A percentile compares a stretch with the other conserved stretches of the same genome.
These are phyloP conservation scores for Cetradonia linearis DNA, from an alignment of 495 filamentous ascomycete genomes.

Conservation along the genomic window DNA sequence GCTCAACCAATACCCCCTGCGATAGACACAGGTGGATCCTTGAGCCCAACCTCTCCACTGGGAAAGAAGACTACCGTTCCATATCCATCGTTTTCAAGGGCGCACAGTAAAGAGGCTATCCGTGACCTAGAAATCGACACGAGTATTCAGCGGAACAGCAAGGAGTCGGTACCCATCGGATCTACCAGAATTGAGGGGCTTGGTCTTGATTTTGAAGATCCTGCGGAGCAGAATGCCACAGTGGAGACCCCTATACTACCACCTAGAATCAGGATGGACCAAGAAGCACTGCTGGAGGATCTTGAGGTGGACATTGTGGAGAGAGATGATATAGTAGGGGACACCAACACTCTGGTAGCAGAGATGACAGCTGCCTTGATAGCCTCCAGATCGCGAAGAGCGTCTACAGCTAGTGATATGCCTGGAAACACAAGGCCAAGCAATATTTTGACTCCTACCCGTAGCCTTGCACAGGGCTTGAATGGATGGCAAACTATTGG, in stretches of 20 bases:
- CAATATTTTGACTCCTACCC: not conserved
- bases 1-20: not conserved
- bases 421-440: not conserved
- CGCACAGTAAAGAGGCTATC: conserved; percentile 74
- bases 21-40: not conserved
- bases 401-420: not conserved
- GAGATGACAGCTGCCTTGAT: conserved; percentile 3
- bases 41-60: conserved; percentile 33
- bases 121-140: conserved; percentile 43
- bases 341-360: not conserved
- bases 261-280: not conserved
- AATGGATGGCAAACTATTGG: conserved; percentile 5
- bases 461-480: not conserved
- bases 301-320: not conserved
- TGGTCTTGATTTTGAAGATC: not conserved
- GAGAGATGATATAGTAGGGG: not conserved
- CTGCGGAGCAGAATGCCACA: not conserved
- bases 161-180: not conserved
- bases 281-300: not conserved
- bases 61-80: conserved; percentile 52
- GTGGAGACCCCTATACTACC: not conserved
- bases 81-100: conserved; percentile 80
- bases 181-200: not conserved
- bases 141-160: not conserved
- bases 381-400: conserved; percentile 4